Conservation (phyloP, 257 asterid genomes). For the Cordia subcordata region DNA sequence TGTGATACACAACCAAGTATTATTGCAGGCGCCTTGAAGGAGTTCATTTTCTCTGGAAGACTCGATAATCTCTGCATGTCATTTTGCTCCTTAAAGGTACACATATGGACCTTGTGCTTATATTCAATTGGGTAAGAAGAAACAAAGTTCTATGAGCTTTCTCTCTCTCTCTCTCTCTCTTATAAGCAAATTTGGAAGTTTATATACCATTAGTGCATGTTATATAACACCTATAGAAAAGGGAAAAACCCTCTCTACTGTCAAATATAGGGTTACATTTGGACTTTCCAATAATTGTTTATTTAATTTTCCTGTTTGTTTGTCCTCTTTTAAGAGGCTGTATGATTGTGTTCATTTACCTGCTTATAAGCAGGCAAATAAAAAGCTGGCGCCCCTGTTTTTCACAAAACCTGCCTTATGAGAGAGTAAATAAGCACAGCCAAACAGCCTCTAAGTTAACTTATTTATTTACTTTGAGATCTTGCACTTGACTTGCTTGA, state of each 20-base stretch:
- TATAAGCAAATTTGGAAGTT: too few species aligned
- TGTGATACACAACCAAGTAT: conserved; percentile 91
- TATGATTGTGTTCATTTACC: too few species aligned
- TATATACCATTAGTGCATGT: too few species aligned
- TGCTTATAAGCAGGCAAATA: too few species aligned
- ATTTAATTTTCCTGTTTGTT: not conserved
- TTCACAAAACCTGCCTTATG: too few species aligned
- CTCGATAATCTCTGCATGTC: conserved; percentile 96
- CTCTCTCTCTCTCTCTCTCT: not conserved
- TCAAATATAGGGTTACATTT: too few species aligned
- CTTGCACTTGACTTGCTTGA: not conserved
- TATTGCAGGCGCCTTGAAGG: conserved; percentile 86
- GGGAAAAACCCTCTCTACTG: too few species aligned
- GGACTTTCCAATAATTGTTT: not conserved
- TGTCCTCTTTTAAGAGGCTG: not conserved
- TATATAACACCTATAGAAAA: too few species aligned
- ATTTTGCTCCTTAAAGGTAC: conserved; percentile 87
- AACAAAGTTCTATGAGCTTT: not conserved
- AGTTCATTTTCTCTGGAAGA: conserved; percentile 90
- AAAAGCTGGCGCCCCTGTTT: too few species aligned
- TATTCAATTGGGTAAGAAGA: not conserved
- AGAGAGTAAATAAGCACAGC: too few species aligned
- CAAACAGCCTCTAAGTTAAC: too few species aligned
- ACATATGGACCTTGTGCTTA: not conserved
- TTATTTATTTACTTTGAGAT: not conserved